Conservation (phyloP, 805 yeast species). For the Starmerella lactis-condensi region DNA sequence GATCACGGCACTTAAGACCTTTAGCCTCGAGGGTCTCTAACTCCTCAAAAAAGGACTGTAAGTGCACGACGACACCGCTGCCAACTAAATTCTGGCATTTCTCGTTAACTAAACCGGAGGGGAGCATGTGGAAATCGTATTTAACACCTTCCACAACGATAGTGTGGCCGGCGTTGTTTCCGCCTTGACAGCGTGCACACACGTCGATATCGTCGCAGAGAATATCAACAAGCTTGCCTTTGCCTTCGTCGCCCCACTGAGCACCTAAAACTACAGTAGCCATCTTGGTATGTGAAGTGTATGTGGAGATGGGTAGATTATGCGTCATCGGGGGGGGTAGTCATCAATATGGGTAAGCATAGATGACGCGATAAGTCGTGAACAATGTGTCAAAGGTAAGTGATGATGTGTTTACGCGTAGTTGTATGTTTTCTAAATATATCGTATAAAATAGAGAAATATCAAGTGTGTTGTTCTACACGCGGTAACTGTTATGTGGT, state of each 20-base stretch:
- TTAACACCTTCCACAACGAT: slow-evolving; percentile 76
- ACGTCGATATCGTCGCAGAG: slow-evolving; percentile 89
- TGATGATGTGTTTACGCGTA: too few relatives aligned
- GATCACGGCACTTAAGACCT: slow-evolving; percentile 53
- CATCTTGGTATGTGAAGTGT: slow-evolving; percentile 26
- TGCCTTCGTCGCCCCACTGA: slow-evolving; percentile 99
- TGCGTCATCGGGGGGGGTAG: too few relatives aligned
- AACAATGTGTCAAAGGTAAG: too few relatives aligned
- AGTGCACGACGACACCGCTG: slow-evolving; percentile 88
- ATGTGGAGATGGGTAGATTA: too few relatives aligned
- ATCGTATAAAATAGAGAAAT: too few relatives aligned
- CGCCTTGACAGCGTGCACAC: slow-evolving; percentile 93
- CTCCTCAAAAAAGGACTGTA: slow-evolving; percentile 83
- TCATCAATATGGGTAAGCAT: too few relatives aligned
- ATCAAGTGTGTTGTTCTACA: too few relatives aligned
- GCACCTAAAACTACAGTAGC: slow-evolving; percentile 90
- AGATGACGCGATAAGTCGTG: too few relatives aligned
- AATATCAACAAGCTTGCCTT: slow-evolving; percentile 90
- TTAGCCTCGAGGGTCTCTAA: slow-evolving; percentile 61
- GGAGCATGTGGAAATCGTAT: slow-evolving; percentile 97
- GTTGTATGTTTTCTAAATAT: too few relatives aligned
- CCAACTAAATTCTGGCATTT: slow-evolving; percentile 81
- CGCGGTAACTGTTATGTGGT: too few relatives aligned
- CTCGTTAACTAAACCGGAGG: slow-evolving; percentile 92
- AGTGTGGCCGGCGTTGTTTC: slow-evolving; percentile 98